A percentile compares a stretch with the other conserved stretches of the same genome.
phyloP scores from a whole-genome alignment of 192 early-diverging fungal genomes.

The Backusella parvicylindrica region DNA sequence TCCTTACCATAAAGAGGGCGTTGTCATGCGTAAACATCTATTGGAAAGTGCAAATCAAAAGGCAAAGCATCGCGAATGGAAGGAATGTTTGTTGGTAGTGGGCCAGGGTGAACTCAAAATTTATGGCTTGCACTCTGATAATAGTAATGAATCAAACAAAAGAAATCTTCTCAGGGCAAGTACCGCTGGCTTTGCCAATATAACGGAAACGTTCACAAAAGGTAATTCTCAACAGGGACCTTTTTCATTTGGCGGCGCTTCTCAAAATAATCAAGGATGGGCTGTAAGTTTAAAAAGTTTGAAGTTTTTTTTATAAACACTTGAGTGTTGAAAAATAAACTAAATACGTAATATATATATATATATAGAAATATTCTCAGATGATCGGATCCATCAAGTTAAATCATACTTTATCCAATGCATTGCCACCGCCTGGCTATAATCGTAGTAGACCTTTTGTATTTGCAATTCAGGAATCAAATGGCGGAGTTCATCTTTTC shows the following conservation, averaged over 20 bases:
- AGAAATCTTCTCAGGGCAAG: conserved; percentile 32
- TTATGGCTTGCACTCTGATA: conserved; percentile 68
- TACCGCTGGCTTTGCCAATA: conserved; percentile 20
- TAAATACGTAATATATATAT: too few species aligned
- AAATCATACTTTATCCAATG: conserved; percentile 81
- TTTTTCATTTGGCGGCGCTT: not conserved
- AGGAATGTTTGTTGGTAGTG: conserved; percentile 71
- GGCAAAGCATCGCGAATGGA: conserved; percentile 83
- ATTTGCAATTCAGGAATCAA: conserved; percentile 80
- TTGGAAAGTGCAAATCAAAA: conserved; percentile 73
- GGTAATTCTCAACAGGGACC: not conserved
- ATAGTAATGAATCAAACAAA: conserved; percentile 28
- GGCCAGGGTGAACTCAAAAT: conserved; percentile 76
- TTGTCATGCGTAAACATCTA: conserved; percentile 85
- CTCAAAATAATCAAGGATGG: not conserved
- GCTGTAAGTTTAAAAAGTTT: conserved; percentile 10
- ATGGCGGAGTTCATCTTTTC: conserved; percentile 85
- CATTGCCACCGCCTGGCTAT: conserved; percentile 86
- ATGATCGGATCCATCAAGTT: conserved; percentile 50
- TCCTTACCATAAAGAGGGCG: conserved; percentile 60
- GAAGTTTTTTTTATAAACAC: not conserved
- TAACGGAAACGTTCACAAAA: conserved; percentile 23
- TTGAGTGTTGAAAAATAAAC: not conserved
- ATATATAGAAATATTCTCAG: conserved; percentile 31
- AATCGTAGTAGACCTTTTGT: conserved; percentile 70